A percentile compares a stretch with the other conserved stretches of the same genome.
These are phyloP conservation scores for Canna indica DNA, from an alignment of 176 grass and related monocot species.

Conservation along the genomic window DNA sequence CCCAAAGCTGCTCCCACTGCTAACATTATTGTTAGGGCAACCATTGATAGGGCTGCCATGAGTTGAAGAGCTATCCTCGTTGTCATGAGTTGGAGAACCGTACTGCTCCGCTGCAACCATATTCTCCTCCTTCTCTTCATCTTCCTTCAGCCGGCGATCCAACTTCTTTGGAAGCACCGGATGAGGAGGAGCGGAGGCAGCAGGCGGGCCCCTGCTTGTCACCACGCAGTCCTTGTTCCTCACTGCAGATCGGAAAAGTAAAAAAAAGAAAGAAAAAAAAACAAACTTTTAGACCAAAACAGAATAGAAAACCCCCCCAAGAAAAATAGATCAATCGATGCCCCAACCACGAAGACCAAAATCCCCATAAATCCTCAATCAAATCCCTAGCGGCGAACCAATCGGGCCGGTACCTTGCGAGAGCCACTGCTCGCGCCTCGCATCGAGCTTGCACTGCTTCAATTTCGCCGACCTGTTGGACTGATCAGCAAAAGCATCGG, in stretches of 20 bases:
- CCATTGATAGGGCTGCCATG: conserved; percentile 16
- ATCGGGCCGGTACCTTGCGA: conserved; percentile 62
- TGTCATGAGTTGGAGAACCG: conserved; percentile 6
- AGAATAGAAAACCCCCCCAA: background rate
- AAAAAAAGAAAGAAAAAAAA: background rate
- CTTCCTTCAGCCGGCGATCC: conserved; percentile 10
- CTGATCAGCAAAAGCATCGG: conserved; percentile 23
- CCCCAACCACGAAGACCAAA: background rate
- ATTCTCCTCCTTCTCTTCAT: background rate
- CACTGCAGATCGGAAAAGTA: background rate
- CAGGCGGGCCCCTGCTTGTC: background rate
- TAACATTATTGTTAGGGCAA: conserved; percentile 27
- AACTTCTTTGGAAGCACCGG: background rate
- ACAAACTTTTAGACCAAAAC: background rate
- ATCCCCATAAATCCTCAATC: background rate
- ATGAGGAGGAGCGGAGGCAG: background rate
- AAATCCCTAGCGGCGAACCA: background rate
- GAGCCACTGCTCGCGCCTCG: conserved; percentile 95
- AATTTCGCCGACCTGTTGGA: conserved; percentile 80
- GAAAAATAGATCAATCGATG: background rate
- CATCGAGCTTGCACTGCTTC: conserved; percentile 95
- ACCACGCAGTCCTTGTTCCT: conserved; percentile 9
- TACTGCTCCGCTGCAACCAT: conserved; percentile 7
- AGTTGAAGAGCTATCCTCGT: conserved; percentile 21
- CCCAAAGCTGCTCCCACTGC: conserved; percentile 63